Evolutionary conservation across 306 rosid genomes (phyloP), one percentile per base, ranked within the genome.

Genomic region (Aeschynomene evenia): DNA sequence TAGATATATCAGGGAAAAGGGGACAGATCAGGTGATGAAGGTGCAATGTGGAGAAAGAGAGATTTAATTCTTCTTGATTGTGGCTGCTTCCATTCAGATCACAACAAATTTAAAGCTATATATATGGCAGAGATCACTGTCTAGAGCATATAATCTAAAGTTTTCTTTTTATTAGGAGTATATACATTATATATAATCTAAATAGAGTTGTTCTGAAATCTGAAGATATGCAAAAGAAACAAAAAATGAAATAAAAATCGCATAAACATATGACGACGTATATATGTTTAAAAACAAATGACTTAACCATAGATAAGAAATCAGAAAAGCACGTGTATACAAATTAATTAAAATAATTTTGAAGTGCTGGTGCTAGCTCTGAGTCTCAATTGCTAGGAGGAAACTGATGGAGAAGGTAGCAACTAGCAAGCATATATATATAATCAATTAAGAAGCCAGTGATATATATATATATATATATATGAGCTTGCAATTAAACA

Each of bases 401-500:
- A 16, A 54, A 18, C 9, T 42, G 42, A 13, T n/a, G n/a, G 13
- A 72, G 70, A 72, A 62, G 43, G 10, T 7, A 18, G 19, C 8
- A 4, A n/a, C n/a, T n/a, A n/a, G n/a, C n/a, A n/a, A n/a, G n/a
- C n/a, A n/a, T n/a, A n/a, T n/a, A n/a, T n/a, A n/a, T n/a, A n/a
- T n/a, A n/a, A n/a, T n/a, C n/a, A n/a, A n/a, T n/a, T n/a, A n/a
- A n/a, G n/a, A 28, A 34, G 39, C 39, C 39, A 34, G 39, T 34
- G 39, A 34, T 34, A 7, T n/a, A n/a, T n/a, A n/a, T n/a, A n/a
- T n/a, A n/a, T 5, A 5, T 0, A 34, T 2, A 60, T 49, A 9
- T n/a, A 63, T 59, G 22, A 68, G 18, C 65, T n/a, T 64, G 64
- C 33, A 52, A 37, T 37, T 3, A 22, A 60, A 36, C 23, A 36